phyloP scores from a whole-genome alignment of 495 filamentous ascomycete genomes.

The Aspergillus biplanus region DNA sequence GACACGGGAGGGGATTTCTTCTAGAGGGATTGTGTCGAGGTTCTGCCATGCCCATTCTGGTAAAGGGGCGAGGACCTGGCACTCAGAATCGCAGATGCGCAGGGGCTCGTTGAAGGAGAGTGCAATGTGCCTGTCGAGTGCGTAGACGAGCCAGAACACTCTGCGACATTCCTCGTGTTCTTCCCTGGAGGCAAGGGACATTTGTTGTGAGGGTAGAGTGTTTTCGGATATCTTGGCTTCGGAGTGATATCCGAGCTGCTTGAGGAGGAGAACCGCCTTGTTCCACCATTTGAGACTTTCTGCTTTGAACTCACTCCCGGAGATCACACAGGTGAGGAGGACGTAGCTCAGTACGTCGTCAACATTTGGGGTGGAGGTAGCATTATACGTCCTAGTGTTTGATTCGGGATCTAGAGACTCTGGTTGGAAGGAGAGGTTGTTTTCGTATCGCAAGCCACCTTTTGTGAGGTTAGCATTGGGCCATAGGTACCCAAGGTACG shows the following conservation, averaged over 20 bases:
- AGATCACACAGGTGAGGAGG: constrained; percentile 34
- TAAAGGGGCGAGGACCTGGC: constrained; percentile 39
- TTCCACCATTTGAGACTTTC: constrained; percentile 40
- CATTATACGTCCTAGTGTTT: no score
- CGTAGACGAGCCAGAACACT: constrained; percentile 57
- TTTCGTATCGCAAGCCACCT: constrained; percentile 11
- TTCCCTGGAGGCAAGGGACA: constrained; percentile 26
- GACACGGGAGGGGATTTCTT: constrained; percentile 28
- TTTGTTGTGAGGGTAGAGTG: neutral
- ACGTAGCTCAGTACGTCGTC: constrained; percentile 34
- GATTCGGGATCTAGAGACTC: no score
- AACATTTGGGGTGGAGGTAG: constrained; percentile 3
- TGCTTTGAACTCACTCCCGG: constrained; percentile 37
- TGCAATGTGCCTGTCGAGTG: constrained; percentile 52
- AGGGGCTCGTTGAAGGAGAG: constrained; percentile 55
- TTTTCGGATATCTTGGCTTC: constrained; percentile 8
- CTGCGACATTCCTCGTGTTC: constrained; percentile 52
- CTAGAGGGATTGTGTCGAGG: constrained; percentile 30
- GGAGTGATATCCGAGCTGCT: constrained; percentile 12
- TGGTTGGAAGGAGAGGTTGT: neutral
- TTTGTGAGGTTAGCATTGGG: no score
- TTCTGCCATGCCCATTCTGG: constrained; percentile 39
- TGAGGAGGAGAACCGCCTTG: constrained; percentile 27
- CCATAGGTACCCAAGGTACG: no score
- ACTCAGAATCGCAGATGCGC: constrained; percentile 50